Conservation (phyloP, 1,284 basidiomycete species). For the Thecaphora thlaspeos region DNA sequence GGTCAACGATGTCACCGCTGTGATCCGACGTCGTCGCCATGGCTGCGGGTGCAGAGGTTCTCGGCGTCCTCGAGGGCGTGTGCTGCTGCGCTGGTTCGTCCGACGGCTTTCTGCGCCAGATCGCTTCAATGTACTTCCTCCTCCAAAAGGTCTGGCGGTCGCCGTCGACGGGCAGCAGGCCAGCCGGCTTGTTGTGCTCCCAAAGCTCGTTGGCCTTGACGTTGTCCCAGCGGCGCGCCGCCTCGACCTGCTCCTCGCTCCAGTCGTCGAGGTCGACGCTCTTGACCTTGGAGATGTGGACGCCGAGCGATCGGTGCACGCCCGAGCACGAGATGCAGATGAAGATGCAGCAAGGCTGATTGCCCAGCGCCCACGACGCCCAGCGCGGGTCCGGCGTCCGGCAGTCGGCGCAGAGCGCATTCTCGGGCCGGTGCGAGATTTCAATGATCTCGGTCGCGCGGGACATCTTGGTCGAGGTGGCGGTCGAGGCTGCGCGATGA, state of each 20-base stretch:
- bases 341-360: constrained; percentile 58
- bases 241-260: constrained; percentile 45
- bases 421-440: constrained; percentile 57
- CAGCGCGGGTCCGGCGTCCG: constrained; percentile 58
- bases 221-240: constrained; percentile 44
- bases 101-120: constrained; percentile 20
- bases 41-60: background rate
- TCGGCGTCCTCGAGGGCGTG: background rate
- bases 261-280: constrained; percentile 62
- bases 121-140: constrained; percentile 30
- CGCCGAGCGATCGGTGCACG: constrained; percentile 62
- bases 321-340: constrained; percentile 63
- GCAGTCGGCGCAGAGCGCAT: constrained; percentile 61
- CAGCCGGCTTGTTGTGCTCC: constrained; percentile 29
- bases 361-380: constrained; percentile 59
- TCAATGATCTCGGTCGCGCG: constrained; percentile 48
- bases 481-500: constrained; percentile 7
- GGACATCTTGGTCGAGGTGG: constrained; percentile 19
- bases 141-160: constrained; percentile 32
- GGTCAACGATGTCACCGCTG: background rate
- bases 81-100: background rate
- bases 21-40: background rate
- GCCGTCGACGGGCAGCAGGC: constrained; percentile 5
- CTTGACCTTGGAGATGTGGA: constrained; percentile 62
- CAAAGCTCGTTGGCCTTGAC: constrained; percentile 32